These are phyloP conservation scores for Fusarium albidum DNA, from an alignment of 2,329 filamentous ascomycete species.

Conservation along the genomic window DNA sequence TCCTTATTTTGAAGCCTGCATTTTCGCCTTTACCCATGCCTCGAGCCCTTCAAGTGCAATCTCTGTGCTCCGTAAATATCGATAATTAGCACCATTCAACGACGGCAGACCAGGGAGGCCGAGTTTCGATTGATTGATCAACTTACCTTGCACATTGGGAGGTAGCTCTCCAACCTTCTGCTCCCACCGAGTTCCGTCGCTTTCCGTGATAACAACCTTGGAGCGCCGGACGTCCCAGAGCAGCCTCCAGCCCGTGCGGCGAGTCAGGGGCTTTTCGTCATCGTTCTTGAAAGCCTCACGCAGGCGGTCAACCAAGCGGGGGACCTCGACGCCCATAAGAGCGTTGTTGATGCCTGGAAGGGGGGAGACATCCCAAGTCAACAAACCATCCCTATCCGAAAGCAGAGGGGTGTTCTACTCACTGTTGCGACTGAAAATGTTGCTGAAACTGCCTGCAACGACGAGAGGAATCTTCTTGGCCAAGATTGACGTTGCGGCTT, in stretches of 20 bases:
- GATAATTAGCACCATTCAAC: too few species aligned
- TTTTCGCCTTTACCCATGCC: too few species aligned
- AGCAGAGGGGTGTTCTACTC: constrained; percentile 84
- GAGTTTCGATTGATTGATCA: too few species aligned
- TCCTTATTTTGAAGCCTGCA: too few species aligned
- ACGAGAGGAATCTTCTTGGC: constrained; percentile 84
- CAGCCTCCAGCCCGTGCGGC: constrained; percentile 83
- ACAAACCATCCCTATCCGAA: too few species aligned
- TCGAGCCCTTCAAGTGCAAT: too few species aligned
- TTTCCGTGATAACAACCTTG: constrained; percentile 76
- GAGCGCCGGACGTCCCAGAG: constrained; percentile 81
- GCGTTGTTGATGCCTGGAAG: too few species aligned
- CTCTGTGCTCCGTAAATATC: too few species aligned
- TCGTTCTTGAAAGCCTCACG: constrained; percentile 65
- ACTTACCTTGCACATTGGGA: constrained; percentile 73
- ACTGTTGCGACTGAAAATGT: constrained; percentile 81
- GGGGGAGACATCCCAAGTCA: too few species aligned
- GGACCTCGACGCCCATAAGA: too few species aligned
- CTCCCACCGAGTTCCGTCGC: constrained; percentile 74
- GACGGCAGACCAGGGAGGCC: too few species aligned
- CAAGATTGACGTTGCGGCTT: constrained; percentile 83
- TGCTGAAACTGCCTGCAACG: constrained; percentile 81
- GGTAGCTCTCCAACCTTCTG: constrained; percentile 85
- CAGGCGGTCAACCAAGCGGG: constrained; percentile 68
- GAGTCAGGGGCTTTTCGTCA: constrained; percentile 65